Evolutionary conservation across 352 stramenopile genomes (phyloP).

Genomic region (Blastocystis sp.): DNA sequence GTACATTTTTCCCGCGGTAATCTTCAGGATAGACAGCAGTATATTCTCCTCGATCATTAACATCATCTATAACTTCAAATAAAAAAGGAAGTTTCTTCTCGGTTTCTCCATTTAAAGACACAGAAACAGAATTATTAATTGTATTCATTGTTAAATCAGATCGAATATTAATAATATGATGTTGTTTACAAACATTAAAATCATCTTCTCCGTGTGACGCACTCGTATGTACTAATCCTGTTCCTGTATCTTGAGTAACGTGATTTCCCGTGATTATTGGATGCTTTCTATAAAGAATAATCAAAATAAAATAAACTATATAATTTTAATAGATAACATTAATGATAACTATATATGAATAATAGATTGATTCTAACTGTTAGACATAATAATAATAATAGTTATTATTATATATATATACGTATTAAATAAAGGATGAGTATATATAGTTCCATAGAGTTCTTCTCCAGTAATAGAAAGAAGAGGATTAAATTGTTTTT

Average conservation of each 20-base stretch:
- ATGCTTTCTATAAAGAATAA: slow-evolving; percentile 1
- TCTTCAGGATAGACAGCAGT: slow-evolving; percentile 41
- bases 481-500: background rate
- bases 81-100: too few species aligned
- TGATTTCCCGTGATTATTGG: slow-evolving; percentile 76
- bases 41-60: background rate
- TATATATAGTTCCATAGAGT: background rate
- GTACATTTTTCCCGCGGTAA: slow-evolving; percentile 65
- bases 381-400: too few species aligned
- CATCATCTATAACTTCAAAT: too few species aligned
- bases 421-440: slow-evolving; percentile 22
- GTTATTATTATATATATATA: too few species aligned
- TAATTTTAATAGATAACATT: too few species aligned
- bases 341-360: too few species aligned
- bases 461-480: background rate
- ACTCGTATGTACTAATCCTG: slow-evolving; percentile 90
- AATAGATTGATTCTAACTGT: too few species aligned
- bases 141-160: background rate
- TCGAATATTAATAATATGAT: slow-evolving; percentile 9
- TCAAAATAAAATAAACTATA: background rate
- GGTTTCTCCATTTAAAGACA: too few species aligned
- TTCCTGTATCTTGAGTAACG: slow-evolving; percentile 86
- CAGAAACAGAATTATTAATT: too few species aligned
- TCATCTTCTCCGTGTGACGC: slow-evolving; percentile 90
- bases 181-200: slow-evolving; percentile 47